These are phyloP conservation scores for Neolentinus lepideus DNA, from an alignment of 1,284 basidiomycete genomes.

Conservation along the genomic window DNA sequence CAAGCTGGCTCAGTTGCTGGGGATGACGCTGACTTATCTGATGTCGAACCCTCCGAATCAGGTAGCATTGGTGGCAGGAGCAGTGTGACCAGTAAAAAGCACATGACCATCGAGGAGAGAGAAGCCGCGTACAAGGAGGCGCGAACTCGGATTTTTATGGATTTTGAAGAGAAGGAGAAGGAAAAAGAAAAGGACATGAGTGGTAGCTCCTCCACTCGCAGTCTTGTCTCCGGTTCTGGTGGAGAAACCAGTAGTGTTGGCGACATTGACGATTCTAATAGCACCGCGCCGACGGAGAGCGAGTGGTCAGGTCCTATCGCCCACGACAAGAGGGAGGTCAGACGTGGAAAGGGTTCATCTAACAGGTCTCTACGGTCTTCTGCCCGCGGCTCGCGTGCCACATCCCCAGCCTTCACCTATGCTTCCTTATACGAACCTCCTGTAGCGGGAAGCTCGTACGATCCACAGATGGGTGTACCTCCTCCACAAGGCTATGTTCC, in stretches of 20 bases:
- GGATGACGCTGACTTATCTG: slow-evolving; percentile 68
- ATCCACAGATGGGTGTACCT: slow-evolving; percentile 35
- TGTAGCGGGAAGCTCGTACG: slow-evolving; percentile 34
- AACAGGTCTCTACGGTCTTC: slow-evolving; percentile 51
- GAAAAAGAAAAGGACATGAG: slow-evolving; percentile 70
- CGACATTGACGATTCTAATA: slow-evolving; percentile 58
- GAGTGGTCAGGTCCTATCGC: slow-evolving; percentile 64
- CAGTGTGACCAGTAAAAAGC: slow-evolving; percentile 55
- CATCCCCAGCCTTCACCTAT: slow-evolving; percentile 69
- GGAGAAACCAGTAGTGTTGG: slow-evolving; percentile 47
- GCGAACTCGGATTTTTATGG: slow-evolving; percentile 76
- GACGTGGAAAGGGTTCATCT: slow-evolving; percentile 42
- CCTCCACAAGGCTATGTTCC: slow-evolving; percentile 23
- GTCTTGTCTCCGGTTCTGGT: slow-evolving; percentile 59
- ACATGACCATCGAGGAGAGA: slow-evolving; percentile 71
- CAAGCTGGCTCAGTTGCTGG: slow-evolving; percentile 61
- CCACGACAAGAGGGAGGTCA: slow-evolving; percentile 44
- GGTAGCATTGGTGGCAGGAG: slow-evolving; percentile 68
- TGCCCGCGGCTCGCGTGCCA: slow-evolving; percentile 60
- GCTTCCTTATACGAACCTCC: slow-evolving; percentile 61
- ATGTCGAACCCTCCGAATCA: slow-evolving; percentile 69
- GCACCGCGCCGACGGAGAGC: slow-evolving; percentile 69
- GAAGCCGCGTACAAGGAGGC: slow-evolving; percentile 81
- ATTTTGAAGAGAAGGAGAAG: slow-evolving; percentile 70
- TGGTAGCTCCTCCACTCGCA: slow-evolving; percentile 67